Conservation (phyloP, 1,284 basidiomycete species). For the Fereydounia khargensis region DNA sequence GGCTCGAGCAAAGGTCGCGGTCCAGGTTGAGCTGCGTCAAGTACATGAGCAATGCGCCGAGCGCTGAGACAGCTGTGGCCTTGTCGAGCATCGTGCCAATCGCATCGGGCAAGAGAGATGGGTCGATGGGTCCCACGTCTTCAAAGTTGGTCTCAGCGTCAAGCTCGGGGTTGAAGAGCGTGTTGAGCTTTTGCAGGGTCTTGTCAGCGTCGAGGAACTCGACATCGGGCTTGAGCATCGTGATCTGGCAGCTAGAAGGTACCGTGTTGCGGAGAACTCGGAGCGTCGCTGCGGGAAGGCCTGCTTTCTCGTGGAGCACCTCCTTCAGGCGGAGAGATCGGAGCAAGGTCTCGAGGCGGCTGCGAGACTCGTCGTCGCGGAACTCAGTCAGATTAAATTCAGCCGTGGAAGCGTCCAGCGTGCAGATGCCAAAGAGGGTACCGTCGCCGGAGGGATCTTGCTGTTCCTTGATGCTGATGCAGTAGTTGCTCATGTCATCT, state of each 20-base stretch:
- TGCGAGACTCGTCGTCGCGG: slow-evolving; percentile 87
- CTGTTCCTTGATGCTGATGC: slow-evolving; percentile 76
- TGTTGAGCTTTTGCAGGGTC: slow-evolving; percentile 36
- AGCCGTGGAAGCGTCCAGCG: slow-evolving; percentile 93
- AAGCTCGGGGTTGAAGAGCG: slow-evolving; percentile 37
- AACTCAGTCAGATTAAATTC: slow-evolving; percentile 90
- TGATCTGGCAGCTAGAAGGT: slow-evolving; percentile 45
- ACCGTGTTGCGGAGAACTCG: slow-evolving; percentile 45
- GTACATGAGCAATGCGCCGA: slow-evolving; percentile 53
- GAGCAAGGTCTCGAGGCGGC: slow-evolving; percentile 88
- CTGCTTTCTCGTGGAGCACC: slow-evolving; percentile 82
- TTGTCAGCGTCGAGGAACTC: slow-evolving; percentile 47
- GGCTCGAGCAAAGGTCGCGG: slow-evolving; percentile 49
- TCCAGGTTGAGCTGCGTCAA: slow-evolving; percentile 53
- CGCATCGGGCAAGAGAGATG: slow-evolving; percentile 33
- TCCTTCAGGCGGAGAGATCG: slow-evolving; percentile 91
- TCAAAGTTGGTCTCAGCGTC: slow-evolving; percentile 24
- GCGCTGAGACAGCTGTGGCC: slow-evolving; percentile 40
- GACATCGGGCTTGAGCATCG: slow-evolving; percentile 47
- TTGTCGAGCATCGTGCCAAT: slow-evolving; percentile 41
- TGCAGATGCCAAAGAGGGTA: slow-evolving; percentile 76
- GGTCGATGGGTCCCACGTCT: slow-evolving; percentile 23
- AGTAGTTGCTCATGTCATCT: slow-evolving; percentile 93
- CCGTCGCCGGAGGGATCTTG: slow-evolving; percentile 6
- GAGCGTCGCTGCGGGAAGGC: slow-evolving; percentile 38